Base-by-base conservation (phyloP, 169 alveolate genomes). In the Plasmodium relictum region DNA sequence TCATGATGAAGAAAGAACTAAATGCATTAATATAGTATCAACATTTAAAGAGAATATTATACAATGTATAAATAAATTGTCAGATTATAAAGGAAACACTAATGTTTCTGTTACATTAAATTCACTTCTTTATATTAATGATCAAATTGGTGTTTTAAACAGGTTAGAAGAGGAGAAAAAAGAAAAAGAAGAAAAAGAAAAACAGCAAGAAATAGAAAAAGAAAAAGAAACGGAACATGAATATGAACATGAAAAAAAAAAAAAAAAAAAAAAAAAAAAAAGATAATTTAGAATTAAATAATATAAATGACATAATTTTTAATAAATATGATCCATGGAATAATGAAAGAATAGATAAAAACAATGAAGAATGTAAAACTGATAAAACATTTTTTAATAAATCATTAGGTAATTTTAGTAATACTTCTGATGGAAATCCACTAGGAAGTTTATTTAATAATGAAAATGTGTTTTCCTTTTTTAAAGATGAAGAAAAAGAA, bases 301-400 rank as follows among this genome's bases (percentile, higher is more conserved):
- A 86, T 86, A 59, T 86, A 6, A 70, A 72, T 56, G 87, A 86
- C 39, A 86, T 86, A 8, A 86, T 86, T 50, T 86, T 86, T 86
- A 86, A 72, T 61, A 86, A 69, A 54, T 86, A 45, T 65, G 92
- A 86, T 66, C 92, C 92, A 50, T 86, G 92, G 92, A 86, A 86
- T 42, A 72, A 73, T 1, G 91, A 83, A 83, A 68, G 16, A 45
- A 20, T 10, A 39, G 65, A 20, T 26, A 83, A 61, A 37, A 52
- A 50, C 63, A 44, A 78, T 16, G 66, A 8, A 24, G 50, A 44
- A 9, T 20, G n/a, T 20, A 54, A 76, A n/a, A 5, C 24, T 20
- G 31, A 80, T 44, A 41, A 68, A 18, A 37, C 18, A 16, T 74
- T 74, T 59, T 58, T 74, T 66, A 59, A 61, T 48, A 42, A 68